A percentile compares a stretch with the other conserved stretches of the same genome.
phyloP scores from a whole-genome alignment of 257 asterid genomes.

The Handroanthus guayacan region DNA sequence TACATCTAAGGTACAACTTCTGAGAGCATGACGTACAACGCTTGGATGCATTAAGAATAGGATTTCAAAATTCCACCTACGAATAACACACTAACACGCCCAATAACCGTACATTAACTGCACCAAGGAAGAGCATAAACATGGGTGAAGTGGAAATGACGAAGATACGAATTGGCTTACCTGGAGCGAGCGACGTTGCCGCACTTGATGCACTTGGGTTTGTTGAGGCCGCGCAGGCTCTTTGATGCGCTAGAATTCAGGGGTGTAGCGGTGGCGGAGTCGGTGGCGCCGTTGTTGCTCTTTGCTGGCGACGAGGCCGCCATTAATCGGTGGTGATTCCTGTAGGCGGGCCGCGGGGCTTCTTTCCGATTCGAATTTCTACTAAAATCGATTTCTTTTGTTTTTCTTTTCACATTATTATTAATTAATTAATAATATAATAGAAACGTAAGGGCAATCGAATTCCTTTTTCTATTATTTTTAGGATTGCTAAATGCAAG shows the following conservation, averaged over 20 bases:
- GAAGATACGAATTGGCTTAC: conserved; percentile 41
- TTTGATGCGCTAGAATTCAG: conserved; percentile 53
- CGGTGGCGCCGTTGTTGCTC: conserved; percentile 47
- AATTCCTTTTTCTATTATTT: background rate
- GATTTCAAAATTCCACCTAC: background rate
- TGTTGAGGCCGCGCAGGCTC: conserved; percentile 90
- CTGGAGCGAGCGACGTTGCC: conserved; percentile 99
- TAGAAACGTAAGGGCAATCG: background rate
- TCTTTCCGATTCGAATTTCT: conserved; percentile 31
- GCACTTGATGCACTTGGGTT: conserved; percentile 97
- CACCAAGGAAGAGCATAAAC: background rate
- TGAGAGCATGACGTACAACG: conserved; percentile 29
- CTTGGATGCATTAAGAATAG: conserved; percentile 25
- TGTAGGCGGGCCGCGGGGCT: conserved; percentile 34
- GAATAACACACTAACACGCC: background rate
- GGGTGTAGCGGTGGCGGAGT: conserved; percentile 39
- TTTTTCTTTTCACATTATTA: background rate
- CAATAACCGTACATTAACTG: conserved; percentile 26
- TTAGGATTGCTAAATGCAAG: background rate
- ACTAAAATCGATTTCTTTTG: conserved; percentile 4
- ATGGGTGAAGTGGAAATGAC: background rate
- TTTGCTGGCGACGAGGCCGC: conserved; percentile 63
- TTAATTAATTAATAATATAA: background rate
- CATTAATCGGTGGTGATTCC: conserved; percentile 34
- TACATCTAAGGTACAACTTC: conserved; percentile 26